Percentiles rank a stretch among this genome's conserved stretches.
Evolutionary conservation across 352 stramenopile species (phyloP).

Genomic region (Plasmopara halstedii): DNA sequence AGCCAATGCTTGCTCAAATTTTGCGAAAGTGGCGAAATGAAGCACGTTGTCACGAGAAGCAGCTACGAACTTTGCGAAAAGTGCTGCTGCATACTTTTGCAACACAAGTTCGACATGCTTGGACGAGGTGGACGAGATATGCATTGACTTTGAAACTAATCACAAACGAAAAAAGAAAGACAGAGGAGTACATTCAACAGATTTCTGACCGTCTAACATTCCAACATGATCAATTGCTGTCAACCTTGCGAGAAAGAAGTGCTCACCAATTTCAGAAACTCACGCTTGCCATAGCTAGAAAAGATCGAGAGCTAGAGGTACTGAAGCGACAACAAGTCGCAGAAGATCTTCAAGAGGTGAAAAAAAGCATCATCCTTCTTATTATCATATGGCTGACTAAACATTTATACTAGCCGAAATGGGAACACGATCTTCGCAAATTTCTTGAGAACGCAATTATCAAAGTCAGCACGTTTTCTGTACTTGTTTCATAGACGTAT

Average conservation of each 20-base stretch:
- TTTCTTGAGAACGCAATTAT: constrained; percentile 31
- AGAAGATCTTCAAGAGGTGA: constrained; percentile 17
- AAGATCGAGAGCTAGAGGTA: constrained; percentile 16
- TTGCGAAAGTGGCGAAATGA: constrained; percentile 8
- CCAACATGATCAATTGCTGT: constrained; percentile 13
- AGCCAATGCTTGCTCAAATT: constrained; percentile 8
- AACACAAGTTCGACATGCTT: constrained; percentile 1
- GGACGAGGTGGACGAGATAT: constrained; percentile 13
- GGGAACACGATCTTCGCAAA: constrained; percentile 21
- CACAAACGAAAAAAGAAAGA: constrained; percentile 3
- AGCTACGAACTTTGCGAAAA: constrained; percentile 7
- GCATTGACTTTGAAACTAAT: constrained; percentile 4
- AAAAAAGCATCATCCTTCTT: background rate
- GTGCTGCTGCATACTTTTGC: constrained; percentile 5
- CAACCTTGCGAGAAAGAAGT: constrained; percentile 2
- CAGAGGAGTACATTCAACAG: constrained; percentile 7
- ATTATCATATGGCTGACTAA: background rate
- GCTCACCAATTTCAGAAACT: constrained; percentile 19
- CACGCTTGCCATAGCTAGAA: constrained; percentile 11
- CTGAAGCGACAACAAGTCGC: constrained; percentile 9
- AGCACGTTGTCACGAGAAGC: constrained; percentile 2
- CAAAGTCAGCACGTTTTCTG: constrained; percentile 5
- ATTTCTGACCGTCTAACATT: constrained; percentile 1
- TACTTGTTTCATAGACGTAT: background rate
- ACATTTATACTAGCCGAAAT: constrained; percentile 5